Base-by-base conservation (phyloP, 2,329 filamentous ascomycete genomes). In the Colletotrichum lindemuthianum region DNA sequence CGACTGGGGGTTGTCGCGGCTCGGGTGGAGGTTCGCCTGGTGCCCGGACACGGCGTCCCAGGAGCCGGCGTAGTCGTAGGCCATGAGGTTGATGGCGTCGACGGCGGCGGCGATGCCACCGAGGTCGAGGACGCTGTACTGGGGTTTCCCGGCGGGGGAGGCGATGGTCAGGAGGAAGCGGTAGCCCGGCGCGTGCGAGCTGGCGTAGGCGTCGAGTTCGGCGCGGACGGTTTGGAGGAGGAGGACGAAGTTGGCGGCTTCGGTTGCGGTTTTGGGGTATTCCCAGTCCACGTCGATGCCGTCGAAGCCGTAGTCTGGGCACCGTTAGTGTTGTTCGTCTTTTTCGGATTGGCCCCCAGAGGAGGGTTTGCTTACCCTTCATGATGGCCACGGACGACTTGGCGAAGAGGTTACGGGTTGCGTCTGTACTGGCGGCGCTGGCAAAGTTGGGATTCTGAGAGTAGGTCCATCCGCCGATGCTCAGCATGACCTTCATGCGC, bases 381-480 rank as follows among this genome's bases (percentile, higher is more conserved):
- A 97, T 82, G 57, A 96, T 76, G 8, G 82, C 77, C 0, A 94
- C 89, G 2, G 92, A 87, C 4, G 85, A 86, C 49, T 84, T 77
- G 6, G 92, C 93, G 76, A 97, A 97, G 2, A 70, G 85, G 40
- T 81, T 76, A 13, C 92, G 85, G 13, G 86, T 88, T 2, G 81
- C 77, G 0, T 84, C 82, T 0, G 89, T 90, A 65, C 86, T 87
- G 9, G 89, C 87, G 0, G 89, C 89, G 1, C 81, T 80, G 1
- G 91, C 82, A 73, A 97, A 95, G 75, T 92, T 92, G 69, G 84
- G 79, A 4, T 24, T 24, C 24, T 24, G 24, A 2, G 91, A 93
- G 77, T 92, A 96, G 0, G 91, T 93, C 91, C 91, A 96, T 36
- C 93, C 93, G 51, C 93, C 93, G 68, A 97, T 92, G 51, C 88